Evolutionary conservation across 305 asterid genomes (phyloP).

Genomic region (Salvia sclarea): DNA sequence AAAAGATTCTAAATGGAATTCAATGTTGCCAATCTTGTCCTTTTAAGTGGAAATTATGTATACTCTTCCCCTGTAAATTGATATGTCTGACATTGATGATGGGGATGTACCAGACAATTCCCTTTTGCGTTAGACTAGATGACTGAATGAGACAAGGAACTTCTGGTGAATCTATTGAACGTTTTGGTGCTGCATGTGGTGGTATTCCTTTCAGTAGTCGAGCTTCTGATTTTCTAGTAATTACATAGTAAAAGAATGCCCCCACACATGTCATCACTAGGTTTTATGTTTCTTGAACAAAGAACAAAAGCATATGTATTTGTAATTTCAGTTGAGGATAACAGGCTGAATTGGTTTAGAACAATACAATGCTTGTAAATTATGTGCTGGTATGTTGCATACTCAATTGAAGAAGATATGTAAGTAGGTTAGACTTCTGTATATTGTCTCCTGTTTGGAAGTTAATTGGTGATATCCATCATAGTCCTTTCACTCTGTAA

Average conservation of each 20-base stretch:
- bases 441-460: conserved; percentile 8
- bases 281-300: not conserved
- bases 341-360: conserved; percentile 1
- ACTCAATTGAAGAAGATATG: conserved; percentile 10
- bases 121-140: not conserved
- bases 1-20: not conserved
- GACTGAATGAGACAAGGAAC: not conserved
- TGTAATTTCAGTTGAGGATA: not conserved
- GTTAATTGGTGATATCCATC: not conserved
- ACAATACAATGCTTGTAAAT: not conserved
- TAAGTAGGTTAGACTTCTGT: not conserved
- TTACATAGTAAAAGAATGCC: not conserved
- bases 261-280: not conserved
- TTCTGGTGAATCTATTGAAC: not conserved
- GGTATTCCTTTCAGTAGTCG: not conserved
- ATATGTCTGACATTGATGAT: not conserved
- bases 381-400: conserved; percentile 1
- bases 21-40: not conserved
- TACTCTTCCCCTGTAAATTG: not conserved
- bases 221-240: not conserved
- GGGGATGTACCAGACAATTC: not conserved
- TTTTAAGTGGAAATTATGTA: not conserved
- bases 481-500: conserved; percentile 26
- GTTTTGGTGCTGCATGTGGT: not conserved
- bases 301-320: not conserved